phyloP scores from a whole-genome alignment of 1,284 basidiomycete genomes.

The Pulveroboletus sp. region DNA sequence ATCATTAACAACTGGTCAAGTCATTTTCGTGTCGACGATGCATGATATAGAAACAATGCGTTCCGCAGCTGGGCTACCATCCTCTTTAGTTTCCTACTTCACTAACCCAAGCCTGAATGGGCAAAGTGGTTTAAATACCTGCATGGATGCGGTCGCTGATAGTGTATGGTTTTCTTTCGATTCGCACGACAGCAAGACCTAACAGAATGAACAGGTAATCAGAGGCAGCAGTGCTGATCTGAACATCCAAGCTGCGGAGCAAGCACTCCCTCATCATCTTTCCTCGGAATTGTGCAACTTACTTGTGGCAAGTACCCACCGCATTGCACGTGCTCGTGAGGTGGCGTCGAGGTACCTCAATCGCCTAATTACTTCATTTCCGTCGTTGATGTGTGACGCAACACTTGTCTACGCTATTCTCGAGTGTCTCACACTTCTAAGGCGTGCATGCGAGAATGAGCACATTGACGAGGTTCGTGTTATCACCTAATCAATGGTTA shows the following conservation, averaged over 20 bases:
- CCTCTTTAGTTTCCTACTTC: constrained; percentile 87
- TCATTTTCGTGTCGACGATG: constrained; percentile 86
- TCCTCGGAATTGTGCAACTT: constrained; percentile 77
- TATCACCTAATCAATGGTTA: neutral
- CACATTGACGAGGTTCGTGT: constrained; percentile 82
- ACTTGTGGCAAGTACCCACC: constrained; percentile 82
- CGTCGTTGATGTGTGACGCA: constrained; percentile 90
- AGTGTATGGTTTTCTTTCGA: constrained; percentile 53
- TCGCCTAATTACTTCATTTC: constrained; percentile 88
- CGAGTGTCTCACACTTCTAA: constrained; percentile 88
- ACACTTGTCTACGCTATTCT: constrained; percentile 87
- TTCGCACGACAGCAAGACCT: constrained; percentile 5
- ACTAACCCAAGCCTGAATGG: constrained; percentile 85
- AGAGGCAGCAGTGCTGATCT: constrained; percentile 71
- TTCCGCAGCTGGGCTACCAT: constrained; percentile 77
- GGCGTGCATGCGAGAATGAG: constrained; percentile 89
- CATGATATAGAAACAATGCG: constrained; percentile 91
- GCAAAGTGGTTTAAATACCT: constrained; percentile 63
- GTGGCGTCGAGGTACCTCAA: constrained; percentile 84
- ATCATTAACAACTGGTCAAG: constrained; percentile 78
- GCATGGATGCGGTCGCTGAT: constrained; percentile 86
- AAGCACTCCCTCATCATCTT: constrained; percentile 74
- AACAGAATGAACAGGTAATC: constrained; percentile 55
- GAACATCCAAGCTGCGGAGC: constrained; percentile 74
- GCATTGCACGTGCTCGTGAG: constrained; percentile 79